Evolutionary conservation across 352 stramenopile species (phyloP), one percentile per base, ranked within the genome.

Genomic region (Pythium volutum): DNA sequence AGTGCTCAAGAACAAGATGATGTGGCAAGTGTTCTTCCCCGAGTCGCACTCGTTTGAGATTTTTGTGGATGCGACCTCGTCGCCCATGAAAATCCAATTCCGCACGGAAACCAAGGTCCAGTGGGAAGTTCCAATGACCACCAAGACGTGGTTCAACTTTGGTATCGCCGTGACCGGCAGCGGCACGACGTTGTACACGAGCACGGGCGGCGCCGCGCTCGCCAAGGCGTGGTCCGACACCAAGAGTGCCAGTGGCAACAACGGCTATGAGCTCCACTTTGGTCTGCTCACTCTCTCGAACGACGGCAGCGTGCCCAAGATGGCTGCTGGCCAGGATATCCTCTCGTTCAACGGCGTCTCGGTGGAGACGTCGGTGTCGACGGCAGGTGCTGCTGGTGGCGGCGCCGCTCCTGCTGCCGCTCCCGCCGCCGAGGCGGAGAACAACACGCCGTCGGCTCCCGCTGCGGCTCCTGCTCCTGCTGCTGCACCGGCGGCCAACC

Each of bases 271-370:
- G 68, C 81, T 87, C 55, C 77, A 89, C 69, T 79, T 84, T 42
- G 80, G 77, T 42, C 68, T 82, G 63, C 73, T 89, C 63, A 88
- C 80, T 45, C 74, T 89, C 45, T 87, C 79, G 31, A 71, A 79
- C 57, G 56, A 61, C 25, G 77, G 84, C 60, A 78, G 76, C 52
- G 82, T 45, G 2, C 74, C 78, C 25, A 67, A 63, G 38, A 88
- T 89, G 79, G 70, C 66, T 22, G 53, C 59, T 0, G 66, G 62
- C 46, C 77, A 87, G 55, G 80, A 89, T 59, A 69, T 85, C 18
- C 62, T 89, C 36, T 76, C 71, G 45, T 89, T 84, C 64, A 89
- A 82, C 65, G 80, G 80, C n/a, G 77, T 89, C 6, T 75, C 74
- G 18, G 73, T 87, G 16, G 70, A 83, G 56, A 75, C 76, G 52